These are phyloP conservation scores for Dipteronia dyeriana DNA, from an alignment of 345 rosid genomes.

Conservation along the genomic window DNA sequence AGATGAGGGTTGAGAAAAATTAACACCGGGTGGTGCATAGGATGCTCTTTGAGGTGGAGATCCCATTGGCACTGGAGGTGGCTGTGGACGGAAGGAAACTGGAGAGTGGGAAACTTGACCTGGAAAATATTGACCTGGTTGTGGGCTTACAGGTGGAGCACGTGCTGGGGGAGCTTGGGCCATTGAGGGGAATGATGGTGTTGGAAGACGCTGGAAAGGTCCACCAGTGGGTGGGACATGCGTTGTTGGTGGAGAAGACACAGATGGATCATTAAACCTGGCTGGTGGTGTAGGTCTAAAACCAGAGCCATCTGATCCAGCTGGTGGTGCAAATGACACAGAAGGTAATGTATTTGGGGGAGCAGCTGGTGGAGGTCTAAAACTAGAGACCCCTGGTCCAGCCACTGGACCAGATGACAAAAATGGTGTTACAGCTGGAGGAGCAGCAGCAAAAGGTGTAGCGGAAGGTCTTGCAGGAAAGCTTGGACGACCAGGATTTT, in stretches of 20 bases:
- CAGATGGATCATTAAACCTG: constrained; percentile 42
- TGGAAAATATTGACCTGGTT: constrained; percentile 51
- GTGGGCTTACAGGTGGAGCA: constrained; percentile 50
- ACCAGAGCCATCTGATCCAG: constrained; percentile 41
- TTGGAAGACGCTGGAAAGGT: constrained; percentile 52
- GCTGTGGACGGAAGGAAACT: constrained; percentile 47
- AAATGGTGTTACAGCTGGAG: constrained; percentile 57
- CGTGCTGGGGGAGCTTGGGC: constrained; percentile 47
- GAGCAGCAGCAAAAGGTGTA: constrained; percentile 64
- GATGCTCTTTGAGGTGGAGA: constrained; percentile 49
- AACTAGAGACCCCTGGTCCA: constrained; percentile 48
- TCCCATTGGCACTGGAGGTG: constrained; percentile 63
- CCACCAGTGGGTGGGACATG: constrained; percentile 53
- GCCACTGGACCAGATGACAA: constrained; percentile 53
- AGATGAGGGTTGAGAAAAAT: constrained; percentile 38
- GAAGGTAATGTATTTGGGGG: constrained; percentile 46
- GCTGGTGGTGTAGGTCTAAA: constrained; percentile 50
- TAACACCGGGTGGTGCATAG: constrained; percentile 39
- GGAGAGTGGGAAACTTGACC: constrained; percentile 51
- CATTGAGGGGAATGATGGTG: constrained; percentile 52
- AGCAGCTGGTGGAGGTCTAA: constrained; percentile 50
- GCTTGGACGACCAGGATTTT: constrained; percentile 64
- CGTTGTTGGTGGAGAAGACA: constrained; percentile 45
- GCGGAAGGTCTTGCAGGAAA: constrained; percentile 53
- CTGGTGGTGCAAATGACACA: constrained; percentile 42